Percentiles rank a stretch among this genome's conserved stretches.
Evolutionary conservation across 1,284 basidiomycete genomes (phyloP).

Genomic region (Ceratobasidium sp.): DNA sequence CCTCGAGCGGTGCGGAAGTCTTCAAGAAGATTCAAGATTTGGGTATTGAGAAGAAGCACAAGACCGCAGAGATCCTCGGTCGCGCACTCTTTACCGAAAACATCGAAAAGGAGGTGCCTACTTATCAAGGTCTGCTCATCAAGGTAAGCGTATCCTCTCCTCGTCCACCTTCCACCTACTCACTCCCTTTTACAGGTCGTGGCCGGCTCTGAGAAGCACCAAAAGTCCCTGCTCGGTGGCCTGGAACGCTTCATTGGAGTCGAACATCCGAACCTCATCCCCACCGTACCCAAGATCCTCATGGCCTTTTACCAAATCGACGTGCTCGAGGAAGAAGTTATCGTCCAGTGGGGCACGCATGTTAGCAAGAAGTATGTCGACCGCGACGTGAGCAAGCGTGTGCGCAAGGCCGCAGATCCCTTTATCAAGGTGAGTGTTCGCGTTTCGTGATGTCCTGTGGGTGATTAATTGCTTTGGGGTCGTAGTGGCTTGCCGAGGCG

Average conservation of each 20-base stretch:
- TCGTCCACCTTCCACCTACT: background rate
- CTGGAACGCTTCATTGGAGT: slow-evolving; percentile 63
- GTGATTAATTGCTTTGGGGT: background rate
- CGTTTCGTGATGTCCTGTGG: slow-evolving; percentile 7
- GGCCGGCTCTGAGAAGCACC: slow-evolving; percentile 65
- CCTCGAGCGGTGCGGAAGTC: slow-evolving; percentile 73
- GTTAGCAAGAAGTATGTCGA: slow-evolving; percentile 98
- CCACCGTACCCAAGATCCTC: slow-evolving; percentile 78
- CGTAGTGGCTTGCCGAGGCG: slow-evolving; percentile 67
- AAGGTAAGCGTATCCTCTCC: slow-evolving; percentile 69
- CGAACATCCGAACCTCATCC: slow-evolving; percentile 56
- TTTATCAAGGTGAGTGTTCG: slow-evolving; percentile 79
- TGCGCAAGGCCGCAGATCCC: slow-evolving; percentile 93
- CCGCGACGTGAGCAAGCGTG: slow-evolving; percentile 95
- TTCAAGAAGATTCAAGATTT: slow-evolving; percentile 93
- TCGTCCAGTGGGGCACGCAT: slow-evolving; percentile 95
- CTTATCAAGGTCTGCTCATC: slow-evolving; percentile 80
- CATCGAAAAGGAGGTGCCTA: slow-evolving; percentile 78
- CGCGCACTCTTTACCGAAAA: slow-evolving; percentile 89
- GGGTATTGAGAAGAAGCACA: slow-evolving; percentile 97
- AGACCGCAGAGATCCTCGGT: slow-evolving; percentile 85
- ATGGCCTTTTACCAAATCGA: slow-evolving; percentile 97
- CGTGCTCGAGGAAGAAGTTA: slow-evolving; percentile 91
- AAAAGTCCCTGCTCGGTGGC: slow-evolving; percentile 70
- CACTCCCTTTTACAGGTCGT: slow-evolving; percentile 20